Conservation (phyloP, 2,329 filamentous ascomycete genomes). For the Penicillium paneum region DNA sequence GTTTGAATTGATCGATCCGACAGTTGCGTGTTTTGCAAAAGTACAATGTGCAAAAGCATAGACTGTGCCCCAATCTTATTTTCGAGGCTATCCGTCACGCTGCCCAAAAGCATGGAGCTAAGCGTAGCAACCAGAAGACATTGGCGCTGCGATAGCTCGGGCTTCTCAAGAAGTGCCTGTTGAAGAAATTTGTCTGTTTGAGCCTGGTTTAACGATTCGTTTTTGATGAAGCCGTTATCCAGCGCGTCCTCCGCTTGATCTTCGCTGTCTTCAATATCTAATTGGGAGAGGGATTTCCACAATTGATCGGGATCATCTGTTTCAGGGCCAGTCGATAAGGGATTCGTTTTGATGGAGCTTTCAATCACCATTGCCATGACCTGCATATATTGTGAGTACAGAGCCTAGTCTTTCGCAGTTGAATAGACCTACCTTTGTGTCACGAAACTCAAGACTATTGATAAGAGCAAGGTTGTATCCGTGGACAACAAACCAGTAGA, state of each 20-base stretch:
- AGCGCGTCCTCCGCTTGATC: neutral
- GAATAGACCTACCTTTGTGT: slow-evolving; percentile 55
- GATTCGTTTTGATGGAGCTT: slow-evolving; percentile 6
- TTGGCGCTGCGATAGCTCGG: slow-evolving; percentile 21
- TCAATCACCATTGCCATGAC: slow-evolving; percentile 23
- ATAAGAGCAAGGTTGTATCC: slow-evolving; percentile 63
- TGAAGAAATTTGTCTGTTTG: neutral
- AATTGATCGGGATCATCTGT: neutral
- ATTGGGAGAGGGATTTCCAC: neutral
- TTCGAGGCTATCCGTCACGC: neutral
- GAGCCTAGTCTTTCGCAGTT: neutral
- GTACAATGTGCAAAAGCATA: slow-evolving; percentile 21
- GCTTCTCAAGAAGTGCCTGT: neutral
- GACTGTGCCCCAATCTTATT: slow-evolving; percentile 5
- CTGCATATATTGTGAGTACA: slow-evolving; percentile 9
- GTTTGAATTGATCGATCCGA: slow-evolving; percentile 13
- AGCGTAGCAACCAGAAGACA: slow-evolving; percentile 17
- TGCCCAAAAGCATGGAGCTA: slow-evolving; percentile 12
- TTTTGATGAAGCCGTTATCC: neutral
- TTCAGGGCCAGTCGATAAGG: neutral
- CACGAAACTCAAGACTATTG: slow-evolving; percentile 60
- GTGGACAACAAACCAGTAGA: slow-evolving; percentile 54
- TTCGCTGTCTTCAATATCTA: neutral
- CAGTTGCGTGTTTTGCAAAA: slow-evolving; percentile 22
- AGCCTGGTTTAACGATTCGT: neutral